Evolutionary conservation across 2,329 filamentous ascomycete genomes (phyloP).

Genomic region (Xylariaceae sp.): DNA sequence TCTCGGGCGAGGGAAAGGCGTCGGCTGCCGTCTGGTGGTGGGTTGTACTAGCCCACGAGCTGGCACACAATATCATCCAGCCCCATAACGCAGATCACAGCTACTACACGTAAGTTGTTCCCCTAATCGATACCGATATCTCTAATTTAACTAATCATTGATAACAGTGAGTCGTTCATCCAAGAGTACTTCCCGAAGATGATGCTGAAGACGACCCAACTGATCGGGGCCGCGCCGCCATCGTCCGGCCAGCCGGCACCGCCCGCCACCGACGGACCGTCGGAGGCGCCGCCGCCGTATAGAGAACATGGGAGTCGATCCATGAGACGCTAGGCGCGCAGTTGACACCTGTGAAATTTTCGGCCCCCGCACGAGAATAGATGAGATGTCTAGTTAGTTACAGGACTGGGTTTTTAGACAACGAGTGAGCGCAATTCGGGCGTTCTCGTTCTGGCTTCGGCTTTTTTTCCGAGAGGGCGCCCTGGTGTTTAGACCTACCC

Average conservation of each 20-base stretch:
- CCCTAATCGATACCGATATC: too few relatives aligned
- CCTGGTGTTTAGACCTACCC: too few relatives aligned
- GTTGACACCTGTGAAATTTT: too few relatives aligned
- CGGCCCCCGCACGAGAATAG: too few relatives aligned
- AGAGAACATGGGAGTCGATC: not conserved
- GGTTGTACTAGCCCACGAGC: constrained; percentile 92
- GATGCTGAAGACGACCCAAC: constrained; percentile 52
- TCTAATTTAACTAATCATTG: not conserved
- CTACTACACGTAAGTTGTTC: constrained; percentile 69
- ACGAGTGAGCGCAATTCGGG: too few relatives aligned
- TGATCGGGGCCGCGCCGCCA: constrained; percentile 13
- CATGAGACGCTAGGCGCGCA: not conserved
- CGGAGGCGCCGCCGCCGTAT: constrained; percentile 15
- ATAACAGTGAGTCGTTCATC: constrained; percentile 71
- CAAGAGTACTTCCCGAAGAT: constrained; percentile 76
- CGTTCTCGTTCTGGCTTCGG: too few relatives aligned
- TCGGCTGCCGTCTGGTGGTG: constrained; percentile 88
- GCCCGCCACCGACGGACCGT: not conserved
- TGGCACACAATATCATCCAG: constrained; percentile 88
- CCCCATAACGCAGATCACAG: constrained; percentile 79
- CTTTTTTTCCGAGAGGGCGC: too few relatives aligned
- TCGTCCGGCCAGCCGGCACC: constrained; percentile 2
- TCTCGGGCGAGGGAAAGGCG: constrained; percentile 53
- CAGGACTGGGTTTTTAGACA: too few relatives aligned
- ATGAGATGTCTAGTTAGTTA: too few relatives aligned